A percentile compares a stretch with the other conserved stretches of the same genome.
Conservation (phyloP, 441 rosid genomes). For the Pelargonium australe region DNA sequence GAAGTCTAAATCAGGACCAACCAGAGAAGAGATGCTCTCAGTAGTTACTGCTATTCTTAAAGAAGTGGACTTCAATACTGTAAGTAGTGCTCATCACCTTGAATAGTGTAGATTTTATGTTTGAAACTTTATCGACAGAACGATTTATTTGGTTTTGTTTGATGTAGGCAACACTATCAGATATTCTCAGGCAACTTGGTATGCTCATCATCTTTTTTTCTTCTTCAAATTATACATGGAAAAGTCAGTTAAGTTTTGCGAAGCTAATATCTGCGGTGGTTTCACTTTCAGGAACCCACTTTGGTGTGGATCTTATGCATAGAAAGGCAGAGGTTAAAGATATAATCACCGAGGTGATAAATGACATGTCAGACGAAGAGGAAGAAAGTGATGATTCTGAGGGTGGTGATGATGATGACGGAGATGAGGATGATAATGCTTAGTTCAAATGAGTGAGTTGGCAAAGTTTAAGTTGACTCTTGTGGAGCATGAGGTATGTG, state of each 20-base stretch:
- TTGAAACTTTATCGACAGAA: constrained; percentile 5
- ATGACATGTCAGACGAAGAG: constrained; percentile 84
- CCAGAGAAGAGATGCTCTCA: constrained; percentile 77
- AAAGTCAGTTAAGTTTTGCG: not conserved
- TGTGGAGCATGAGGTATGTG: constrained; percentile 15
- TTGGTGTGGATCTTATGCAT: constrained; percentile 58
- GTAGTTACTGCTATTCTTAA: constrained; percentile 72
- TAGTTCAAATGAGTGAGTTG: constrained; percentile 19
- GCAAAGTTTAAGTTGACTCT: constrained; percentile 3
- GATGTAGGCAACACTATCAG: constrained; percentile 82
- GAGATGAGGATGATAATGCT: constrained; percentile 37
- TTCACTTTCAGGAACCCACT: constrained; percentile 49
- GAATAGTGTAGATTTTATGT: constrained; percentile 13
- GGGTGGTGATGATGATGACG: constrained; percentile 34
- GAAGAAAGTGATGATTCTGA: constrained; percentile 62
- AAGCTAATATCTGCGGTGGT: constrained; percentile 15
- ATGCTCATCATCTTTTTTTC: constrained; percentile 21
- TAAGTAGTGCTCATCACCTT: constrained; percentile 31
- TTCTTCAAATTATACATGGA: not conserved
- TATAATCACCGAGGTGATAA: constrained; percentile 79
- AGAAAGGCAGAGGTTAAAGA: constrained; percentile 92
- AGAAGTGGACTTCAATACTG: constrained; percentile 94
- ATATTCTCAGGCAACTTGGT: constrained; percentile 81
- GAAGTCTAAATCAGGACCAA: constrained; percentile 66
- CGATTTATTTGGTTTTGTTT: constrained; percentile 16